Conservation (phyloP, 2,329 filamentous ascomycete genomes). For the Chrysosphaeria jannelii region DNA sequence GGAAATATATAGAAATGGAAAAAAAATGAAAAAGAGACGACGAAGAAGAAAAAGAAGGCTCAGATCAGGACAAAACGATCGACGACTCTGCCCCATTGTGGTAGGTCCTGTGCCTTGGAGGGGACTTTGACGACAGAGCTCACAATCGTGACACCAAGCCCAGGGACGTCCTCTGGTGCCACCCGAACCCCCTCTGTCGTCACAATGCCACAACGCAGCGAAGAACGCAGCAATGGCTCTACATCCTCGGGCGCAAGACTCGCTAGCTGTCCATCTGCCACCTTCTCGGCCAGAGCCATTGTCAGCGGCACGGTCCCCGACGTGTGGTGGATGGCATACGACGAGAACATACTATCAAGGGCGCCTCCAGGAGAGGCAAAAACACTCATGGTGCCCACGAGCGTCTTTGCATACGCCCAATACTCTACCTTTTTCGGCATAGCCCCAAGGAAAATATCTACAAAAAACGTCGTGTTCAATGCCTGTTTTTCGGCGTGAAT, state of each 20-base stretch:
- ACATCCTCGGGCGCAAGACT: constrained; percentile 11
- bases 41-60: not conserved
- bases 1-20: not conserved
- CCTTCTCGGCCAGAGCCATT: constrained; percentile 14
- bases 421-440: constrained; percentile 9
- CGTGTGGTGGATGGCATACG: constrained; percentile 8
- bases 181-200: constrained; percentile 7
- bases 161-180: constrained; percentile 7
- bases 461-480: constrained; percentile 26
- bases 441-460: constrained; percentile 38
- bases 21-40: not conserved
- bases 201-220: constrained; percentile 10
- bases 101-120: constrained; percentile 8
- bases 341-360: constrained; percentile 2
- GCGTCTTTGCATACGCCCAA: constrained; percentile 22
- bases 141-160: constrained; percentile 10
- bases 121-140: constrained; percentile 11
- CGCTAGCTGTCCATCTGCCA: constrained; percentile 10
- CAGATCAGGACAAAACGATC: constrained; percentile 5
- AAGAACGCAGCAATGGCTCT: constrained; percentile 12
- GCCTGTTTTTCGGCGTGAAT: constrained; percentile 29
- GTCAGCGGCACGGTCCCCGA: constrained; percentile 22
- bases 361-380: constrained; percentile 12
- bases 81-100: constrained; percentile 9
- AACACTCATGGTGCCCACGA: constrained; percentile 29